phyloP scores from a whole-genome alignment of 257 asterid species.

The Anisodus tanguticus region DNA sequence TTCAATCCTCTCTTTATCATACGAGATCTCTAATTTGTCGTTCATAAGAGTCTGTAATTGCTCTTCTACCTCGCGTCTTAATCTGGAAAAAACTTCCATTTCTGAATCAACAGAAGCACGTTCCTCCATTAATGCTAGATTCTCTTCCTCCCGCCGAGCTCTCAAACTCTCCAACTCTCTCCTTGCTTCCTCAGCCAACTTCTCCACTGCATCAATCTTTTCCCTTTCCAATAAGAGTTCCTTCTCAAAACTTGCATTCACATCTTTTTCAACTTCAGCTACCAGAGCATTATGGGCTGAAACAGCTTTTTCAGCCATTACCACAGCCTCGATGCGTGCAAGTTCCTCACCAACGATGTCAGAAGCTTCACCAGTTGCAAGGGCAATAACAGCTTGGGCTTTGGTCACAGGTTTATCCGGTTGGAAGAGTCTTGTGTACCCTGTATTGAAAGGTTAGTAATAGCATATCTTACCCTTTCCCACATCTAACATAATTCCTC shows the following conservation, averaged over 20 bases:
- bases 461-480: not conserved
- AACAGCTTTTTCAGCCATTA: slow-evolving; percentile 96
- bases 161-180: slow-evolving; percentile 79
- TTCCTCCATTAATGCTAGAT: slow-evolving; percentile 70
- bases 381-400: slow-evolving; percentile 96
- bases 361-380: slow-evolving; percentile 88
- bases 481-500: slow-evolving; percentile 26
- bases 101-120: slow-evolving; percentile 92
- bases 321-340: slow-evolving; percentile 95
- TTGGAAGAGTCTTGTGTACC: slow-evolving; percentile 96
- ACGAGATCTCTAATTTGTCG: slow-evolving; percentile 76
- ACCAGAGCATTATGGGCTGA: slow-evolving; percentile 89
- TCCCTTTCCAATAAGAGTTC: slow-evolving; percentile 80
- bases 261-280: slow-evolving; percentile 90
- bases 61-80: slow-evolving; percentile 85
- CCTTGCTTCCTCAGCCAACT: slow-evolving; percentile 78
- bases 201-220: slow-evolving; percentile 71
- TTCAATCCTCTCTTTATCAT: slow-evolving; percentile 83
- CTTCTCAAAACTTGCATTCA: slow-evolving; percentile 70
- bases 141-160: slow-evolving; percentile 78
- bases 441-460: slow-evolving; percentile 45
- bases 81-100: slow-evolving; percentile 80
- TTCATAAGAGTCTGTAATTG: slow-evolving; percentile 74
- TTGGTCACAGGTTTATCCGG: slow-evolving; percentile 96
- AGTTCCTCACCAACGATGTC: slow-evolving; percentile 87